Evolutionary conservation across 768 basidiomycete genomes (phyloP).

Genomic region (Agaricus sinodeliciosus): DNA sequence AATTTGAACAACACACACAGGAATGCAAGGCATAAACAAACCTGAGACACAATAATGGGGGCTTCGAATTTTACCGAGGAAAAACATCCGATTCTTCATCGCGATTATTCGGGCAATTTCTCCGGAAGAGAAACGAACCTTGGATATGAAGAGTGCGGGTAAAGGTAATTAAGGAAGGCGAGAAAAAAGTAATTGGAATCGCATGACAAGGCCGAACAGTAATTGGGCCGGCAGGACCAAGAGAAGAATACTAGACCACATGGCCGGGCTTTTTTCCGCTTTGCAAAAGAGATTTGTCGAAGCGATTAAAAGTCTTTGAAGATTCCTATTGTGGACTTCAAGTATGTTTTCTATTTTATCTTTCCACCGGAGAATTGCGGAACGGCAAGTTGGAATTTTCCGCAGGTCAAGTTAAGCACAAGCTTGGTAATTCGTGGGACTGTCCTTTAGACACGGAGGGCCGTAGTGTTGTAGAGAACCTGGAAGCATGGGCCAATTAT

Average conservation of each 20-base stretch:
- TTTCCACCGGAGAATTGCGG: slow-evolving; percentile 10
- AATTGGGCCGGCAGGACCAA: too few relatives aligned
- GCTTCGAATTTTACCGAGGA: slow-evolving; percentile 5
- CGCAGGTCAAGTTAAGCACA: neutral
- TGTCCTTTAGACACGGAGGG: neutral
- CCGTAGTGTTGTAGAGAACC: neutral
- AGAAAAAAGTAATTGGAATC: neutral
- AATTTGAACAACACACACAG: neutral
- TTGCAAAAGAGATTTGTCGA: neutral
- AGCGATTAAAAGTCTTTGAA: slow-evolving; percentile 5
- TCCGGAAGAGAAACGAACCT: neutral
- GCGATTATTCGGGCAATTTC: neutral
- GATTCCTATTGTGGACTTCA: slow-evolving; percentile 9
- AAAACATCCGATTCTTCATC: neutral
- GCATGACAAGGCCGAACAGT: too few relatives aligned
- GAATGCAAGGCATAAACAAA: neutral
- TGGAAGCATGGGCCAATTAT: too few relatives aligned
- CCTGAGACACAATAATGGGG: neutral
- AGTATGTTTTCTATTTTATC: slow-evolving; percentile 7
- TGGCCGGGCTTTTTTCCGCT: neutral
- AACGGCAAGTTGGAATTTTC: neutral
- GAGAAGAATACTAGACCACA: neutral
- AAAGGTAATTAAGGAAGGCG: neutral
- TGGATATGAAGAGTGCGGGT: neutral
- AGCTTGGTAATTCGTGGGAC: neutral